phyloP scores from a whole-genome alignment of 768 basidiomycete genomes.

The Boletus coccyginus region DNA sequence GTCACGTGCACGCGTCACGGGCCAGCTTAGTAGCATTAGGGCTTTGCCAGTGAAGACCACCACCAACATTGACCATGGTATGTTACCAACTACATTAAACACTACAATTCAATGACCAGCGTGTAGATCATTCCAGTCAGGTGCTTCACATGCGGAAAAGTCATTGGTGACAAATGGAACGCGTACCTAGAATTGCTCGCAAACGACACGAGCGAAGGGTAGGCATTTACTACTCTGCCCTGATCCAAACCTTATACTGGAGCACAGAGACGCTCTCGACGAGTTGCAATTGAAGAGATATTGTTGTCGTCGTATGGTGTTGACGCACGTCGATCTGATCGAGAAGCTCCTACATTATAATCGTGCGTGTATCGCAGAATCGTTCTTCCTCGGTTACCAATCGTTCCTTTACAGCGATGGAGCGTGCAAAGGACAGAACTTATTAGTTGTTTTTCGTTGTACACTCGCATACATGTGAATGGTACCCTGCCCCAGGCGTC shows the following conservation, averaged over 20 bases:
- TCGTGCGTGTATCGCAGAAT: slow-evolving; percentile 51
- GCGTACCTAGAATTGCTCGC: slow-evolving; percentile 80
- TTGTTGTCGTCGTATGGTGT: slow-evolving; percentile 95
- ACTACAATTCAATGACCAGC: background rate
- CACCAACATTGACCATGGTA: slow-evolving; percentile 22
- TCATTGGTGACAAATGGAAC: slow-evolving; percentile 95
- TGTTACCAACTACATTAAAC: background rate
- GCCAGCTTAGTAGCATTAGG: background rate
- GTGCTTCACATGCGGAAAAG: slow-evolving; percentile 96
- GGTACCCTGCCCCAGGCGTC: no score
- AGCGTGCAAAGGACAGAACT: slow-evolving; percentile 31
- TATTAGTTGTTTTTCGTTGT: slow-evolving; percentile 4
- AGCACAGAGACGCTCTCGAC: slow-evolving; percentile 79
- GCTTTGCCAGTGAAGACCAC: background rate
- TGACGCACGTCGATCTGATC: slow-evolving; percentile 96
- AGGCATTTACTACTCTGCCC: slow-evolving; percentile 26
- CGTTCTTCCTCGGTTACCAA: background rate
- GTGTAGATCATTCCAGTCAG: slow-evolving; percentile 91
- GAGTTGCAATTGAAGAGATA: slow-evolving; percentile 89
- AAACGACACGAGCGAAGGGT: slow-evolving; percentile 88
- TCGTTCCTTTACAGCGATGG: slow-evolving; percentile 26
- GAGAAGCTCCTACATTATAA: slow-evolving; percentile 97
- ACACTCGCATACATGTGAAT: background rate
- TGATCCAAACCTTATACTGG: background rate
- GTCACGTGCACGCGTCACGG: slow-evolving; percentile 29